A percentile compares a stretch with the other conserved stretches of the same genome.
Conservation (phyloP, 768 basidiomycete species). For the Leccinum incarnatum region DNA sequence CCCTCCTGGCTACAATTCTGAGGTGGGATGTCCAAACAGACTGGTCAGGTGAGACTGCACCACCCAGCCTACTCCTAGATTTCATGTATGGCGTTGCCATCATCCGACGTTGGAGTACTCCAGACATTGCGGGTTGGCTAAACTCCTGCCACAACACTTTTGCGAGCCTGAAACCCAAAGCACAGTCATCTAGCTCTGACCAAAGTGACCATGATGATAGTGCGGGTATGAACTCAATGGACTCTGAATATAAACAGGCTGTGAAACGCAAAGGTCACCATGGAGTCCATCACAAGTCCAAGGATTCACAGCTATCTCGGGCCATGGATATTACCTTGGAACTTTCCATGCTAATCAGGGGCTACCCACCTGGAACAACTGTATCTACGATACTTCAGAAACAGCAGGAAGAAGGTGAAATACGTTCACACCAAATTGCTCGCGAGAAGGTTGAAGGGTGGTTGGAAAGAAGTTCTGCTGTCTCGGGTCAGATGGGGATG, state of each 20-base stretch:
- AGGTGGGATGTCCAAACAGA: background rate
- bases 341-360: constrained; percentile 98
- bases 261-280: background rate
- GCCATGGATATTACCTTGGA: constrained; percentile 70
- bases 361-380: constrained; percentile 79
- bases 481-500: too few species aligned
- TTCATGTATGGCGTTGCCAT: background rate
- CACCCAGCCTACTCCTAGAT: background rate
- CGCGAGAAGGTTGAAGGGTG: background rate
- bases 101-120: fast-evolving
- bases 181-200: background rate
- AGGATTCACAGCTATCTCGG: background rate
- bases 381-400: background rate
- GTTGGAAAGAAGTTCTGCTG: background rate
- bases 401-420: background rate
- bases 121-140: background rate
- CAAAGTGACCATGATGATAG: background rate
- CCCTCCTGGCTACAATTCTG: background rate
- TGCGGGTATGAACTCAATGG: too few species aligned
- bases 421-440: background rate
- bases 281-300: background rate
- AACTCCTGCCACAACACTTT: background rate
- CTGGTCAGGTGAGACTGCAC: background rate
- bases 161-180: background rate
- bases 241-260: background rate